Conservation (phyloP, 2,329 filamentous ascomycete species). For the Raffaelea arxii region DNA sequence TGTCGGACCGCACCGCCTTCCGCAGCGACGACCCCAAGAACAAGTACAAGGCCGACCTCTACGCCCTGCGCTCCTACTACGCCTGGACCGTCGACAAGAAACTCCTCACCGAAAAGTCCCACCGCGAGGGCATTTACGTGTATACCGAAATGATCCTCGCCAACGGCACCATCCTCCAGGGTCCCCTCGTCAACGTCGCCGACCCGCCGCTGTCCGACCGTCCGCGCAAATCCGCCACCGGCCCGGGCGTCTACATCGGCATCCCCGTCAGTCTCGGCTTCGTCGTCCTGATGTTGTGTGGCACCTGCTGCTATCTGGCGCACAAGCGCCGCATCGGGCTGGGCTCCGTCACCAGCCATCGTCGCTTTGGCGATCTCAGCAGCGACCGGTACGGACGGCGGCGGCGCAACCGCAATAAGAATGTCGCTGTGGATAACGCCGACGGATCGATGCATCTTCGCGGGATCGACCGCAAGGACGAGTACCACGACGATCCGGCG, state of each 20-base stretch:
- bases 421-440: slow-evolving; percentile 18
- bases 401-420: slow-evolving; percentile 18
- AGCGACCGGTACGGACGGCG: not conserved
- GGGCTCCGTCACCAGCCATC: slow-evolving; percentile 41
- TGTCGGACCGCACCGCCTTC: slow-evolving; percentile 22
- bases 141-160: slow-evolving; percentile 24
- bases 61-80: slow-evolving; percentile 37
- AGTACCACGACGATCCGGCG: slow-evolving; percentile 7
- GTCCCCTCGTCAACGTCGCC: slow-evolving; percentile 32
- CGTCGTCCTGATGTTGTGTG: slow-evolving; percentile 36
- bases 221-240: slow-evolving; percentile 22
- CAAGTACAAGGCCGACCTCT: slow-evolving; percentile 24
- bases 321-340: slow-evolving; percentile 39
- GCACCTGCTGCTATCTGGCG: slow-evolving; percentile 48
- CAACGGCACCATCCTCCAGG: slow-evolving; percentile 18
- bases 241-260: slow-evolving; percentile 39
- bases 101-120: slow-evolving; percentile 24
- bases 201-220: slow-evolving; percentile 23
- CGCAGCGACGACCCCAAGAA: slow-evolving; percentile 15
- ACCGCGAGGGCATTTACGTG: slow-evolving; percentile 37
- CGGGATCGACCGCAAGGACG: slow-evolving; percentile 18
- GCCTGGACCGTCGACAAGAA: slow-evolving; percentile 30
- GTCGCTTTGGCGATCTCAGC: slow-evolving; percentile 1
- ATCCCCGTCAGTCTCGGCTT: slow-evolving; percentile 40
- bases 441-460: slow-evolving; percentile 25